Conservation (phyloP, 495 filamentous ascomycete species). For the Aspergillus biplanus region DNA sequence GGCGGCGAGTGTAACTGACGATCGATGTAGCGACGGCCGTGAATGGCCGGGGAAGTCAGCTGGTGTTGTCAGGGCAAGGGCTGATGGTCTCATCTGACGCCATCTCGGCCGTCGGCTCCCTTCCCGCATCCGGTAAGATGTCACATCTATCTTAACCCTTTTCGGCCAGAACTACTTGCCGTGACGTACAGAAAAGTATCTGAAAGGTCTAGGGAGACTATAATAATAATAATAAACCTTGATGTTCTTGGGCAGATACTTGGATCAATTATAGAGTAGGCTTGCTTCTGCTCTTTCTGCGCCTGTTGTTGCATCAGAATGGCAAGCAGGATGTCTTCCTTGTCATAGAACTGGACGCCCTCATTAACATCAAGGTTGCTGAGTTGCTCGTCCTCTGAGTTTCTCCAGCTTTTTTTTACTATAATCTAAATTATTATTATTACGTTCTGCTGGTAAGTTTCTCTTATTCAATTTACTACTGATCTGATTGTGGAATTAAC, state of each 20-base stretch:
- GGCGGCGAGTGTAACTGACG: neutral
- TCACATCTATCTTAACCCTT: neutral
- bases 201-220: too few species aligned
- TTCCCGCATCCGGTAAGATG: neutral
- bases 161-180: too few species aligned
- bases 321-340: conserved; percentile 79
- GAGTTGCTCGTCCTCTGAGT: conserved; percentile 82
- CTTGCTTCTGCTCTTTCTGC: conserved; percentile 3
- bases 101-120: conserved; percentile 20
- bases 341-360: conserved; percentile 74
- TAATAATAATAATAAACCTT: too few species aligned
- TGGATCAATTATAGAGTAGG: neutral
- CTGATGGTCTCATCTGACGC: conserved; percentile 19
- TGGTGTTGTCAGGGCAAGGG: conserved; percentile 12
- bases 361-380: conserved; percentile 91
- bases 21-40: neutral
- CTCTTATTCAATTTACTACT: conserved; percentile 42
- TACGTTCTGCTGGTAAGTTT: conserved; percentile 27
- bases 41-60: neutral
- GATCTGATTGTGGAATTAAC: conserved; percentile 54
- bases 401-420: conserved; percentile 73
- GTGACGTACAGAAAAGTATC: too few species aligned
- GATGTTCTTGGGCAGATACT: neutral
- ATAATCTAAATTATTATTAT: conserved; percentile 41
- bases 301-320: conserved; percentile 38